Base-by-base conservation (phyloP, 2,329 filamentous ascomycete genomes). In the Diaporthe humulicola region DNA sequence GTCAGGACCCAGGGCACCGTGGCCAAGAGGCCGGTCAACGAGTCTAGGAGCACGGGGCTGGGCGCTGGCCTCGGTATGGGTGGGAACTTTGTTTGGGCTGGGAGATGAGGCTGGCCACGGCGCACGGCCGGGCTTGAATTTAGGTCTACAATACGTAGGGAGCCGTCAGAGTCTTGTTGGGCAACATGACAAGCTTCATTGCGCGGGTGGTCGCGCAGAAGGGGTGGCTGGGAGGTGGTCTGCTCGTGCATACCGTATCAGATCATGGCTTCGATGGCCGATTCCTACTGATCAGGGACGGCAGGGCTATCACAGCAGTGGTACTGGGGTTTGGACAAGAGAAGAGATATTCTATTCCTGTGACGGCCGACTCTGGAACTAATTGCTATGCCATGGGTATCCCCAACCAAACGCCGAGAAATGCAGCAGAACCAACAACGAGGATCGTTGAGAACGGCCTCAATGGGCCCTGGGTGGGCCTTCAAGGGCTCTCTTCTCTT, bases 1-100 rank as follows among this genome's bases (percentile, higher is more conserved):
- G 96, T 98, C 7, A 92, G 88, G 74, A 90, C 91, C 12, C 94
- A 96, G 81, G 94, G 94, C 25, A 91, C 91, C 45, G 93, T 96
- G 15, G 93, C 93, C 10, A 96, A 95, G 86, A 86, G 94, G 78
- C 94, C 94, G 0, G 93, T 95, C 42, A 95, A 95, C 81, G 93
- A 95, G 83, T 88, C 90, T 22, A 83, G 88, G 70, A 79, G 83
- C 14, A 79, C 86, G 1, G 86, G 85, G 0, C 77, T 90, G 50
- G 87, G 88, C 6, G 83, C 86, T 10, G 87, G 89, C 6, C 80
- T 91, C 71, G 86, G 89, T 17, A 90, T 91, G 85, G 88, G 89
- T 12, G 86, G 87, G 28, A 90, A 88, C 76, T 90, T 91, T 82
- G 89, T 90, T 38, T 91, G 90, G 90, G 80, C n/a, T 76, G 80